A percentile compares a stretch with the other conserved stretches of the same genome.
Conservation (phyloP, 1,284 basidiomycete genomes). For the Heterobasidion irregulare region DNA sequence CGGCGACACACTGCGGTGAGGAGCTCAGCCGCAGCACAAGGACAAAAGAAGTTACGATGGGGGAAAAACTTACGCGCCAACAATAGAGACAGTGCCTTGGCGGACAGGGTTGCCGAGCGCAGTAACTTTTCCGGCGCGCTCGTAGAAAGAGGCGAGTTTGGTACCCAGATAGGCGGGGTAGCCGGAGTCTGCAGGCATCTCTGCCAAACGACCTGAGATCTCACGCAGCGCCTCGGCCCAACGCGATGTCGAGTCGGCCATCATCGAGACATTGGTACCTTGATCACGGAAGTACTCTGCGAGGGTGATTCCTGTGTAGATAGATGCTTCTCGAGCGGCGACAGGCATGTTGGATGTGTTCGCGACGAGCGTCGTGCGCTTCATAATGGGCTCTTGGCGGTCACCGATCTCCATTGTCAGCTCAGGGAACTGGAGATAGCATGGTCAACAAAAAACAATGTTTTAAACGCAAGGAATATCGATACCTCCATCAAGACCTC, state of each 20-base stretch:
- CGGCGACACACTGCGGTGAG: slow-evolving; percentile 73
- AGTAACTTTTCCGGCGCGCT: slow-evolving; percentile 95
- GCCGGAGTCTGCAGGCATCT: slow-evolving; percentile 99
- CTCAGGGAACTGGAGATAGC: slow-evolving; percentile 75
- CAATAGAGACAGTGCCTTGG: slow-evolving; percentile 93
- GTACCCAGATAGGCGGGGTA: slow-evolving; percentile 97
- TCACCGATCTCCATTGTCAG: slow-evolving; percentile 87
- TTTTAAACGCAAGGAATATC: slow-evolving; percentile 2
- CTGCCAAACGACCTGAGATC: slow-evolving; percentile 97
- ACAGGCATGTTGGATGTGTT: slow-evolving; percentile 99
- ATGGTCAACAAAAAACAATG: slow-evolving; percentile 6
- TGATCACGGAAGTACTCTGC: slow-evolving; percentile 99
- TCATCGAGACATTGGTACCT: slow-evolving; percentile 97
- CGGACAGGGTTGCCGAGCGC: slow-evolving; percentile 88
- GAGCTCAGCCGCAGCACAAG: slow-evolving; percentile 7
- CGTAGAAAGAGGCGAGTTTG: slow-evolving; percentile 97
- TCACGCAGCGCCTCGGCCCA: slow-evolving; percentile 99
- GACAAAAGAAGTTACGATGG: not conserved
- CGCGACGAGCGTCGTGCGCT: slow-evolving; percentile 97
- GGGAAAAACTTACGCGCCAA: slow-evolving; percentile 79
- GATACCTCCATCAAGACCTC: slow-evolving; percentile 90
- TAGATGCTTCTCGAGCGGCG: slow-evolving; percentile 97
- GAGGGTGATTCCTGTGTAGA: slow-evolving; percentile 99
- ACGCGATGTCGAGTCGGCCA: slow-evolving; percentile 98
- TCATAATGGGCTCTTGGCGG: slow-evolving; percentile 99